Conservation (phyloP, 1,139 yeast species). For the Hansenula sp. region DNA sequence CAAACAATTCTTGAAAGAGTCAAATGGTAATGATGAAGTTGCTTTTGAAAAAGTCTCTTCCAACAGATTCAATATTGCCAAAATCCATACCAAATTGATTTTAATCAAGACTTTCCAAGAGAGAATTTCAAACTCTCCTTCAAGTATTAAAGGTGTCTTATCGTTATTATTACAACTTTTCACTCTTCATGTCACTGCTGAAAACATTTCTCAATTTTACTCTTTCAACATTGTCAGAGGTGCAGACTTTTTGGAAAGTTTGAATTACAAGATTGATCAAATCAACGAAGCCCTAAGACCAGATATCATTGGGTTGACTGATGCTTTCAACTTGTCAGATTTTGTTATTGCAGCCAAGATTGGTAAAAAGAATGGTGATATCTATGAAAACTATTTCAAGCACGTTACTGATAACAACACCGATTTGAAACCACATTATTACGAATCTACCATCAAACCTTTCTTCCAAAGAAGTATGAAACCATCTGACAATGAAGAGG, state of each 20-base stretch:
- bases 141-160: slow-evolving; percentile 25
- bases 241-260: slow-evolving; percentile 14
- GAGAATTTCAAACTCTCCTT: slow-evolving; percentile 26
- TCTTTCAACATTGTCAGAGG: slow-evolving; percentile 16
- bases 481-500: slow-evolving; percentile 21
- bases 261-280: slow-evolving; percentile 22
- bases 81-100: slow-evolving; percentile 36
- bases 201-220: slow-evolving; percentile 19
- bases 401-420: slow-evolving; percentile 28
- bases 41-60: slow-evolving; percentile 41
- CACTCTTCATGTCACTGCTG: slow-evolving; percentile 16
- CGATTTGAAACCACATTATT: slow-evolving; percentile 36
- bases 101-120: slow-evolving; percentile 32
- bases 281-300: slow-evolving; percentile 53
- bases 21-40: slow-evolving; percentile 27
- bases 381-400: slow-evolving; percentile 74
- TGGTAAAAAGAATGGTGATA: slow-evolving; percentile 81
- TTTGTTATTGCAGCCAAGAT: slow-evolving; percentile 80
- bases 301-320: slow-evolving; percentile 76
- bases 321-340: slow-evolving; percentile 81
- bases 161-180: slow-evolving; percentile 14
- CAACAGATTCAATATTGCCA: slow-evolving; percentile 38
- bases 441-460: slow-evolving; percentile 33
- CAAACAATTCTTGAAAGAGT: slow-evolving; percentile 15
- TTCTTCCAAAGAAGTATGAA: slow-evolving; percentile 29